These are phyloP conservation scores for Cubamyces lactineus DNA, from an alignment of 768 basidiomycete species.

Conservation along the genomic window DNA sequence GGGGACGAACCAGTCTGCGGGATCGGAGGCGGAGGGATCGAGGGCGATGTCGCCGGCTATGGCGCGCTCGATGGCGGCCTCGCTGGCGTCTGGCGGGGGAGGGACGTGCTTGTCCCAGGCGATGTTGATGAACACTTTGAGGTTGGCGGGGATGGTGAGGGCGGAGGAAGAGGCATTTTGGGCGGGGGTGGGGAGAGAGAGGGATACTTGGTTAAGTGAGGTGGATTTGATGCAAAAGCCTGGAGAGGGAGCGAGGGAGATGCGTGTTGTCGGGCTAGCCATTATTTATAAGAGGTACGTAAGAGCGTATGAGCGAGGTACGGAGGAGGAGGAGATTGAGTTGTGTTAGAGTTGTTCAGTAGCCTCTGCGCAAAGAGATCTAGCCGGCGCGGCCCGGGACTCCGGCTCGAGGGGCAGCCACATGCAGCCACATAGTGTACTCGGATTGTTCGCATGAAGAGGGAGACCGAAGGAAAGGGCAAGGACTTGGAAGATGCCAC, in stretches of 20 bases:
- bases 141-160: slow-evolving; percentile 46
- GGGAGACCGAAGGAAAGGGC: background rate
- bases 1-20: slow-evolving; percentile 65
- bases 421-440: too few relatives aligned
- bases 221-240: slow-evolving; percentile 75
- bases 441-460: too few relatives aligned
- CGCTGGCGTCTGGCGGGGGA: slow-evolving; percentile 62
- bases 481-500: background rate
- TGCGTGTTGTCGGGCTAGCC: slow-evolving; percentile 25
- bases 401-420: too few relatives aligned
- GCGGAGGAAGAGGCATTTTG: slow-evolving; percentile 25
- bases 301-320: slow-evolving; percentile 17
- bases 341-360: slow-evolving; percentile 1
- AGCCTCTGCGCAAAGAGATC: too few relatives aligned
- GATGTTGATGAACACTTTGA: slow-evolving; percentile 77
- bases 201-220: slow-evolving; percentile 43
- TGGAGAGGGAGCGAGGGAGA: slow-evolving; percentile 56
- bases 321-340: background rate
- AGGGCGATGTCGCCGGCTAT: slow-evolving; percentile 51
- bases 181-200: slow-evolving; percentile 1
- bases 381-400: too few relatives aligned
- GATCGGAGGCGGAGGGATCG: slow-evolving; percentile 37
- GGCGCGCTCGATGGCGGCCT: slow-evolving; percentile 60
- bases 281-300: background rate
- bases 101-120: slow-evolving; percentile 73